Conservation (phyloP, 225 moss, liverwort and hornwort species). For the Ulota crispa region DNA sequence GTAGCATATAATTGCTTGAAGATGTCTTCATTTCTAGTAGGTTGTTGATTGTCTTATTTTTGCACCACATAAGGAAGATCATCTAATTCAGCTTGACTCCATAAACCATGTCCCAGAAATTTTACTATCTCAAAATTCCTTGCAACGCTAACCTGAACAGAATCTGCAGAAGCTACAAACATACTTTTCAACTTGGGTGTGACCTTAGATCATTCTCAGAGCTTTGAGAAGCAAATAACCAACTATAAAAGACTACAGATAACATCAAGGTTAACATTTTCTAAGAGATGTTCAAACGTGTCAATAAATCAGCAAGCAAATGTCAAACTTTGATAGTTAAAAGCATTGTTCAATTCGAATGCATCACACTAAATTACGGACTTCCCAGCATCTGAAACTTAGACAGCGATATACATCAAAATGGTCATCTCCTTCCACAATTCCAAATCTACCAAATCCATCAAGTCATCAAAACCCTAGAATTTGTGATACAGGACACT, state of each 20-base stretch:
- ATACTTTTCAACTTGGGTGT: background rate
- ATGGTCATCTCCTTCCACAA: background rate
- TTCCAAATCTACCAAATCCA: background rate
- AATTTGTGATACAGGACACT: background rate
- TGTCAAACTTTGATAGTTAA: background rate
- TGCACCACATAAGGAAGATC: background rate
- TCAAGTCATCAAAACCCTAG: constrained; percentile 11
- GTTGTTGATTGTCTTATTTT: background rate
- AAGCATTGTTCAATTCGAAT: background rate
- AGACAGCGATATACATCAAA: background rate
- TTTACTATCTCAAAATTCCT: background rate
- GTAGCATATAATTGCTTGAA: background rate
- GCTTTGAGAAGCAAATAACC: background rate
- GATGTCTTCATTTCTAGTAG: constrained; percentile 23
- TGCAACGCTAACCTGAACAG: background rate
- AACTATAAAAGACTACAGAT: background rate
- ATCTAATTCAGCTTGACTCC: background rate
- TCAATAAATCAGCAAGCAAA: background rate
- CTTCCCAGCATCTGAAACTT: background rate
- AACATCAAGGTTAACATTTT: background rate
- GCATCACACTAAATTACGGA: background rate
- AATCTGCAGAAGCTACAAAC: background rate
- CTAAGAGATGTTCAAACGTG: background rate
- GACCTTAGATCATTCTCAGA: background rate
- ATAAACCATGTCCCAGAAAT: background rate